phyloP scores from a whole-genome alignment of 106 monocot genomes.

The Platanthera zijinensis region DNA sequence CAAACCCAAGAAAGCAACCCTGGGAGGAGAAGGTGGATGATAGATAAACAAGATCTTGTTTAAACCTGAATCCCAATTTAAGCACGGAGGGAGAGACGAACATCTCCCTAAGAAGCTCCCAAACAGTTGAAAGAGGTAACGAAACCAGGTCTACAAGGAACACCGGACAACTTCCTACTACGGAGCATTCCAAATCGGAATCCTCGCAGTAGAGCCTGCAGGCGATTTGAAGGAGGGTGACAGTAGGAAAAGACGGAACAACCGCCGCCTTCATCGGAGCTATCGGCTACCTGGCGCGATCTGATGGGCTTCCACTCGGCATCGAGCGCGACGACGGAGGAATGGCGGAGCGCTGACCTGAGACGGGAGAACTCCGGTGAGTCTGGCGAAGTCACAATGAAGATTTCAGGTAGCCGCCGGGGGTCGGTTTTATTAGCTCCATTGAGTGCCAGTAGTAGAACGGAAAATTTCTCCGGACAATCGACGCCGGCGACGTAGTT shows the following conservation, averaged over 20 bases:
- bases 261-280: not conserved
- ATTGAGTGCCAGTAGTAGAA: not conserved
- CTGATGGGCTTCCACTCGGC: slow-evolving; percentile 85
- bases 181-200: not conserved
- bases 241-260: slow-evolving; percentile 43
- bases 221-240: slow-evolving; percentile 86
- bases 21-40: slow-evolving; percentile 64
- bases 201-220: slow-evolving; percentile 26
- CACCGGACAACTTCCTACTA: slow-evolving; percentile 15
- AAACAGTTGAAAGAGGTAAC: slow-evolving; percentile 34
- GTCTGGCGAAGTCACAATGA: slow-evolving; percentile 44
- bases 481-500: not conserved
- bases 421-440: not conserved
- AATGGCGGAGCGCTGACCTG: slow-evolving; percentile 30
- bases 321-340: slow-evolving; percentile 64
- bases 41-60: slow-evolving; percentile 80
- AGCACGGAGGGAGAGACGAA: slow-evolving; percentile 50
- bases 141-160: slow-evolving; percentile 80
- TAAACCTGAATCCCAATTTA: slow-evolving; percentile 88
- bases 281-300: not conserved
- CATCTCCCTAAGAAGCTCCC: slow-evolving; percentile 53
- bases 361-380: slow-evolving; percentile 53
- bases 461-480: not conserved
- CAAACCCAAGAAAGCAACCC: slow-evolving; percentile 58
- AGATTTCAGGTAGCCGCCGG: slow-evolving; percentile 23